These are phyloP conservation scores for Thymus quinquecostatus DNA, from an alignment of 257 asterid species.

Conservation along the genomic window DNA sequence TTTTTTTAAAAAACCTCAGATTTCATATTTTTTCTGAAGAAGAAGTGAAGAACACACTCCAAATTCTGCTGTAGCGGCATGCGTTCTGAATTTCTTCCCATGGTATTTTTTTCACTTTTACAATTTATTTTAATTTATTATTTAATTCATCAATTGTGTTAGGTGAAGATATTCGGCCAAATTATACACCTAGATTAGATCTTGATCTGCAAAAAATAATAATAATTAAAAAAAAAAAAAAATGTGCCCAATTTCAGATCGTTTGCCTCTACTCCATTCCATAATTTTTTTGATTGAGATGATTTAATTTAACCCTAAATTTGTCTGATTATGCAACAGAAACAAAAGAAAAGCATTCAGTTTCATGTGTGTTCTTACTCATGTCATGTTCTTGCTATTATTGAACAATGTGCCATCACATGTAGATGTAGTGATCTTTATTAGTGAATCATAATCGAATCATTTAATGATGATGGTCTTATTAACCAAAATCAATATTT, in stretches of 20 bases:
- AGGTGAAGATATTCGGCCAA: constrained; percentile 25
- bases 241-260: neutral
- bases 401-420: neutral
- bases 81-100: no score
- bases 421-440: neutral
- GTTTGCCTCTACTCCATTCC: no score
- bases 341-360: neutral
- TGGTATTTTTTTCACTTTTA: no score
- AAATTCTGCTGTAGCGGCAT: no score
- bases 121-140: no score
- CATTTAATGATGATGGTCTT: no score
- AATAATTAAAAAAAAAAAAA: neutral
- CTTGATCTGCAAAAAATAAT: no score
- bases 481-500: neutral
- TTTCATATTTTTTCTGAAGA: no score
- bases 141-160: constrained; percentile 3
- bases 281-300: neutral
- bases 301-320: neutral
- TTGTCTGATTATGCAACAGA: neutral
- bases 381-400: neutral
- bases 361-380: neutral
- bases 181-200: neutral
- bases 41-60: no score
- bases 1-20: no score
- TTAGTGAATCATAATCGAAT: neutral